Evolutionary conservation across 2,329 filamentous ascomycete genomes (phyloP).

Genomic region (Biscogniauxia sp.): DNA sequence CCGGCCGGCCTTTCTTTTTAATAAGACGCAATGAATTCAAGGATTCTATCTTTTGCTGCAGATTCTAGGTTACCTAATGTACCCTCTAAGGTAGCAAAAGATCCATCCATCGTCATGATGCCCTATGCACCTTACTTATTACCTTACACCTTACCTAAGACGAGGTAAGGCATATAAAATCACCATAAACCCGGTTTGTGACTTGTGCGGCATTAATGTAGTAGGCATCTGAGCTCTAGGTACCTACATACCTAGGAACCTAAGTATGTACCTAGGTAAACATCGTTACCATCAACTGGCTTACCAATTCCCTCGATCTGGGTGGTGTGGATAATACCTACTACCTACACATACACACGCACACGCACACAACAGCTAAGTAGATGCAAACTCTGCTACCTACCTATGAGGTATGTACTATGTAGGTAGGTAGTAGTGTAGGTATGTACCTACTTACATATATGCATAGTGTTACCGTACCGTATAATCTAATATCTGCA

Average conservation of each 20-base stretch:
- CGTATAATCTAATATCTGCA: not conserved
- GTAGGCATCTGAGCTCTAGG: not conserved
- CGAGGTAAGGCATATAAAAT: not conserved
- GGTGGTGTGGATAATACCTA: not conserved
- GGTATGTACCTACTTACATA: not conserved
- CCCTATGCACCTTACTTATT: too few species aligned
- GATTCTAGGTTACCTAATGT: too few species aligned
- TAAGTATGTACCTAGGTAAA: not conserved
- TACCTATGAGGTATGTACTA: not conserved
- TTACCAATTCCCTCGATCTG: not conserved
- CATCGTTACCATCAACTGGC: not conserved
- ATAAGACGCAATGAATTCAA: too few species aligned
- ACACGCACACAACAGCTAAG: too few species aligned
- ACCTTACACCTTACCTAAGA: too few species aligned
- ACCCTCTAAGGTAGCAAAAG: too few species aligned
- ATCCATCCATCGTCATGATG: too few species aligned
- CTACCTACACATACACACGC: not conserved
- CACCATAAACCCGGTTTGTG: not conserved
- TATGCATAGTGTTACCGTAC: not conserved
- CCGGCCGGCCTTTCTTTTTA: too few species aligned
- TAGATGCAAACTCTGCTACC: too few species aligned
- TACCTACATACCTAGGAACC: too few species aligned
- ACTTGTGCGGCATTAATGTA: not conserved
- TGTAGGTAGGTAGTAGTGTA: not conserved
- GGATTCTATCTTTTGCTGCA: too few species aligned